These are phyloP conservation scores for Anastatica hierochuntica DNA, from an alignment of 345 rosid genomes.

Conservation along the genomic window DNA sequence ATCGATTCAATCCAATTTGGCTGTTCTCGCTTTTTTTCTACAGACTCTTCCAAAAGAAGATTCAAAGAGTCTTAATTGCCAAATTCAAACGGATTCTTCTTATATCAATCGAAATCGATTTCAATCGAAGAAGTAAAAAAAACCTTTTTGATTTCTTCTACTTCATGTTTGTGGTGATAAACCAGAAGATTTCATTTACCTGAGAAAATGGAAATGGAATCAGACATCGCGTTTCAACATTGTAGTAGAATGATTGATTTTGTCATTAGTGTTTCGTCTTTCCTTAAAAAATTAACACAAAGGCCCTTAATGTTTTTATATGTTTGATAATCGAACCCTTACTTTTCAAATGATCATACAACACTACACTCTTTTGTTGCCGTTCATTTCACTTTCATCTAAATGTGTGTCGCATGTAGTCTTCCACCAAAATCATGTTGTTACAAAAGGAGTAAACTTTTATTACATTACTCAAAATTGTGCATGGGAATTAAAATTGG, in stretches of 20 bases:
- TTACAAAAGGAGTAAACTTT: not conserved
- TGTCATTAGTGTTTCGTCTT: no score
- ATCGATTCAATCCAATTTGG: constrained; percentile 1
- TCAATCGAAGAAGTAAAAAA: no score
- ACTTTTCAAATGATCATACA: no score
- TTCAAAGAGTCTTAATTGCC: not conserved
- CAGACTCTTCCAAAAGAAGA: not conserved
- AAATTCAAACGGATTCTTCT: no score
- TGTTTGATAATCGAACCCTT: not conserved
- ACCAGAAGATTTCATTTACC: not conserved
- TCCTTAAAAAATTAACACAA: not conserved
- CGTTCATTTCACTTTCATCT: no score
- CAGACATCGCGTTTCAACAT: no score
- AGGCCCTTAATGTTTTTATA: not conserved
- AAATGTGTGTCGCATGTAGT: not conserved
- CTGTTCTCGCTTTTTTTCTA: not conserved
- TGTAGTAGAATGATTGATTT: no score
- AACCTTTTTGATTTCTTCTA: no score
- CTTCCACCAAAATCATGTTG: not conserved
- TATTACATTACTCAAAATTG: no score
- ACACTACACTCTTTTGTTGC: not conserved
- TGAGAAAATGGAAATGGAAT: not conserved
- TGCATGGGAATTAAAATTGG: not conserved
- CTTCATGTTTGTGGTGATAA: not conserved
- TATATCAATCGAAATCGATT: no score